A percentile compares a stretch with the other conserved stretches of the same genome.
These are phyloP conservation scores for Ceratobasidium sp. DNA, from an alignment of 1,284 basidiomycete species.

Conservation along the genomic window DNA sequence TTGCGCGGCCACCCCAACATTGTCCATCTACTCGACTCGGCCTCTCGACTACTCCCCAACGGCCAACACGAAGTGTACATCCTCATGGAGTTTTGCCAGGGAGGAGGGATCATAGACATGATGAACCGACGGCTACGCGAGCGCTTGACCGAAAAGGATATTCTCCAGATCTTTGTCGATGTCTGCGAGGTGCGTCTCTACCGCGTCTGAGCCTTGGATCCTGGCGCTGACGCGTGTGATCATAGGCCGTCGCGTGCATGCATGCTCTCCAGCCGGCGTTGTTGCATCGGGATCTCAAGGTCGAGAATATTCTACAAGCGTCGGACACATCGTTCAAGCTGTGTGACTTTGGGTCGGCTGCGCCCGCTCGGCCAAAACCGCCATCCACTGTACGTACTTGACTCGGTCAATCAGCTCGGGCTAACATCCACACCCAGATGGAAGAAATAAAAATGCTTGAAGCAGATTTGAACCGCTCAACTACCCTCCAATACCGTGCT, in stretches of 20 bases:
- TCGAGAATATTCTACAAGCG: slow-evolving; percentile 95
- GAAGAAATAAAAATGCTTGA: slow-evolving; percentile 88
- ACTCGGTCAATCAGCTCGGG: not conserved
- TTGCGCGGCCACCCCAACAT: slow-evolving; percentile 91
- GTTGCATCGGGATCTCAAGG: slow-evolving; percentile 97
- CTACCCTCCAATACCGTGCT: slow-evolving; percentile 93
- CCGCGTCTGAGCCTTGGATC: slow-evolving; percentile 45
- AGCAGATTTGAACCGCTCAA: slow-evolving; percentile 91
- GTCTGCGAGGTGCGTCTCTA: slow-evolving; percentile 70
- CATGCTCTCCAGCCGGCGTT: slow-evolving; percentile 90
- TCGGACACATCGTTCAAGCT: slow-evolving; percentile 85
- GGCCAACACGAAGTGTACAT: slow-evolving; percentile 97
- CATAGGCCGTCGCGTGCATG: slow-evolving; percentile 85
- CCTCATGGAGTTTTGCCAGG: slow-evolving; percentile 95
- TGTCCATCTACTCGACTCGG: slow-evolving; percentile 93
- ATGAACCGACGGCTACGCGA: slow-evolving; percentile 96
- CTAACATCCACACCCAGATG: slow-evolving; percentile 48
- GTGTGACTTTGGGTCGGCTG: slow-evolving; percentile 97
- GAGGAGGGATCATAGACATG: slow-evolving; percentile 99
- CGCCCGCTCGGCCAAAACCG: slow-evolving; percentile 70
- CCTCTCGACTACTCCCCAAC: slow-evolving; percentile 81
- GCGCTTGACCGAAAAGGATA: slow-evolving; percentile 92
- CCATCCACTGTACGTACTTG: slow-evolving; percentile 59
- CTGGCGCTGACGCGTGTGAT: not conserved
- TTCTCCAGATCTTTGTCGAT: slow-evolving; percentile 96